phyloP scores from a whole-genome alignment of 2,329 filamentous ascomycete species.

The Lecanicillium sp. region DNA sequence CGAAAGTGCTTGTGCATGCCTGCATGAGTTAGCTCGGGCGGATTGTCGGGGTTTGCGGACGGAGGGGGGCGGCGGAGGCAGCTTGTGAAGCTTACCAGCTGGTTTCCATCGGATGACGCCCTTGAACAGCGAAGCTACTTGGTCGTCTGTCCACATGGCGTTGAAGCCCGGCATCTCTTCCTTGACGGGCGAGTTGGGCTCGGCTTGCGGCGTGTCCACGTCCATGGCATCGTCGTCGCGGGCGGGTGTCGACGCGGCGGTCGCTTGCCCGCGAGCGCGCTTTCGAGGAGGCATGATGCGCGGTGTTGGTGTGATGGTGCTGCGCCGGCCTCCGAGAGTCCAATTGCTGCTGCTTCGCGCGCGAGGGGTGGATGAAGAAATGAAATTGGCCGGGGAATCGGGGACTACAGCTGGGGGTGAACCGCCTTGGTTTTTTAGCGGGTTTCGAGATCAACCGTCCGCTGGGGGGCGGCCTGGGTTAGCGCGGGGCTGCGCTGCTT shows the following conservation, averaged over 20 bases:
- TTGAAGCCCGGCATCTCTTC: constrained; percentile 32
- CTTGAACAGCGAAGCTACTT: constrained; percentile 88
- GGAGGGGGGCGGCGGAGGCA: neutral
- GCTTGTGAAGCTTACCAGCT: constrained; percentile 64
- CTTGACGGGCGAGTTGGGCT: constrained; percentile 31
- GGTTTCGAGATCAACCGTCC: too few relatives aligned
- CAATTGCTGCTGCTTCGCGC: constrained; percentile 8
- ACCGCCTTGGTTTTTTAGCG: too few relatives aligned
- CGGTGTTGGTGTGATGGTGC: neutral
- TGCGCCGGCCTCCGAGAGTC: neutral
- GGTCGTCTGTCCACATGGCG: constrained; percentile 91
- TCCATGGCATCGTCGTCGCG: constrained; percentile 57
- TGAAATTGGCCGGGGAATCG: too few relatives aligned
- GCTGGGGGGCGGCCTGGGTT: neutral
- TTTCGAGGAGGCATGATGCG: constrained; percentile 62
- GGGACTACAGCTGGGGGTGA: too few relatives aligned
- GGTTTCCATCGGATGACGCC: constrained; percentile 93
- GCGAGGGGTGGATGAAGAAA: too few relatives aligned
- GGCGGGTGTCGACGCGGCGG: constrained; percentile 49
- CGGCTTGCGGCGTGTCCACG: constrained; percentile 48
- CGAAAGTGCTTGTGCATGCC: constrained; percentile 93
- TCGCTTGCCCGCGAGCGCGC: constrained; percentile 52
- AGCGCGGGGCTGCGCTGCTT: constrained; percentile 2
- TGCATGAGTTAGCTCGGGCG: constrained; percentile 26
- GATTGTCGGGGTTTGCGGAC: neutral